Base-by-base conservation (phyloP, 768 basidiomycete species). In the Russula virescens region DNA sequence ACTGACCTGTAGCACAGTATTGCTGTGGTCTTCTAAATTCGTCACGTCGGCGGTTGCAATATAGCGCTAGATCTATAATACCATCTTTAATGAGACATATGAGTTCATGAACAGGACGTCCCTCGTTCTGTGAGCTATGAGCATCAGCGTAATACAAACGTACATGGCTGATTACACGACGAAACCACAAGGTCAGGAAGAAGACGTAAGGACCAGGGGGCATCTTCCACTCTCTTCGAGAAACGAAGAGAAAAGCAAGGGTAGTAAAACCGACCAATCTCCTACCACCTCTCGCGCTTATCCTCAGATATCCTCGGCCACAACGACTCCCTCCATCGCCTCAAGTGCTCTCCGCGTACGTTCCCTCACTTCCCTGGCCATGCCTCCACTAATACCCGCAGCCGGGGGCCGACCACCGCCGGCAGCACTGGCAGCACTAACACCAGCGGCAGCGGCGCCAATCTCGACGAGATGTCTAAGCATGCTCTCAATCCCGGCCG, bases 331-430 rank as follows among this genome's bases (percentile, higher is more conserved):
- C 55, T 80, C 79, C 58, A 80, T 71, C 60, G 74, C 70, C n/a
- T 82, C 80, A 70, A 89, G 68, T 55, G 87, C 84, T 48, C 74
- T 70, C 69, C 81, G 76, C 54, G 87, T 86, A 58, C 77, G 72
- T 52, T 78, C 79, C 57, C 83, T 78, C n/a, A 87, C 82, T 62
- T 86, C 83, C 69, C 75, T 75, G 57, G 73, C 74, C 53, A 77
- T 72, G 2, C 71, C 71, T 54, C 35, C 14, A 70, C 67, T 11
- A 61, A 64, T 9, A 71, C 75, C 18, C 3, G 16, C 42, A 3
- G 42, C 42, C 42, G 42, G 9, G 3, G 11, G 3, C 3, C 14
- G 16, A 5, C 14, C 42, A 43, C 31, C 71, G 76, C 62, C 71
- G 75, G 42, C 70, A 52, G 62, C 61, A 45, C n/a, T n/a, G n/a